A percentile compares a stretch with the other conserved stretches of the same genome.
Evolutionary conservation across 1,284 basidiomycete species (phyloP).

Genomic region (Pseudozyma hubeiensis): DNA sequence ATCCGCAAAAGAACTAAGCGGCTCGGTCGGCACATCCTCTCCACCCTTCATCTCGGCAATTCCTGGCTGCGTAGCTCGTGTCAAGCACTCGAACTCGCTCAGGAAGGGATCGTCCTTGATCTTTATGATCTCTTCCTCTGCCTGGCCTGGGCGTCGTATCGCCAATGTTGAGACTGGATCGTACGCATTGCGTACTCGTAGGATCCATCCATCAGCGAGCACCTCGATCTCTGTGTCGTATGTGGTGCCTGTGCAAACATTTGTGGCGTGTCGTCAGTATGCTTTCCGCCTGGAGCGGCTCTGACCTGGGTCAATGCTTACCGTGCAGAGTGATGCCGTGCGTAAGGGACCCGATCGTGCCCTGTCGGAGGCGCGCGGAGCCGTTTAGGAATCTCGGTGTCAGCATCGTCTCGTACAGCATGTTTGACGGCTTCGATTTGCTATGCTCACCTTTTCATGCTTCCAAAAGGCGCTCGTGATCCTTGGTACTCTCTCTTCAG

Average conservation of each 20-base stretch:
- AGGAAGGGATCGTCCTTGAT: conserved; percentile 45
- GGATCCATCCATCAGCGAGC: conserved; percentile 51
- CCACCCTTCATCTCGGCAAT: background rate
- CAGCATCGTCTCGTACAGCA: background rate
- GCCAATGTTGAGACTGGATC: conserved; percentile 19
- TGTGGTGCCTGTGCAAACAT: conserved; percentile 5
- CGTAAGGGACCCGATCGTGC: conserved; percentile 34
- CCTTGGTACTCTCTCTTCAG: conserved; percentile 34
- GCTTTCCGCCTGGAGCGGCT: no score
- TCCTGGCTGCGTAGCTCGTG: conserved; percentile 4
- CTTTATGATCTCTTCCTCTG: conserved; percentile 23
- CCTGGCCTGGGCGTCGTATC: conserved; percentile 18
- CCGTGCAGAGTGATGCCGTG: conserved; percentile 50
- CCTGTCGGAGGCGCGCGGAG: background rate
- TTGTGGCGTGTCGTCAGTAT: background rate
- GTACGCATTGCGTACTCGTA: conserved; percentile 42
- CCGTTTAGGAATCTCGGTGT: background rate
- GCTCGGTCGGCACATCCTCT: background rate
- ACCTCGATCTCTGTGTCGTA: conserved; percentile 53
- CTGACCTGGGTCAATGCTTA: conserved; percentile 5
- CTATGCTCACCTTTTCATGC: conserved; percentile 21
- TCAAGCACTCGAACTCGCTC: conserved; percentile 29
- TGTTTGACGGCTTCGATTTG: no score
- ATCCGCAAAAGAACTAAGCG: conserved; percentile 55
- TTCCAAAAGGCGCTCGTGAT: conserved; percentile 50